phyloP scores from a whole-genome alignment of 108 stramenopile genomes.

The Cyclotella kingstonii region DNA sequence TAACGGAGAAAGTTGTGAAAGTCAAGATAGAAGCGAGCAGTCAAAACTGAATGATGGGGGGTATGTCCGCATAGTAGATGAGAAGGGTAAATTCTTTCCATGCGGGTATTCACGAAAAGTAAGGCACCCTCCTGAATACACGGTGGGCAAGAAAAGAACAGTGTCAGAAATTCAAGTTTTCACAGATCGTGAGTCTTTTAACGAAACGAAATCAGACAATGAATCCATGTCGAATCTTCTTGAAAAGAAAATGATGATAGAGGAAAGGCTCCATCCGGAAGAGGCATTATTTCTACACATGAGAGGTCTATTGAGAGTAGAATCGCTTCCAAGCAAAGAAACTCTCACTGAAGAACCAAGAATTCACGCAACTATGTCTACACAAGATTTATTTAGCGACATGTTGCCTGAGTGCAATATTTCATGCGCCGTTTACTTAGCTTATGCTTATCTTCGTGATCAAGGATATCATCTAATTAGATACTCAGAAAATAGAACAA shows the following conservation, averaged over 20 bases:
- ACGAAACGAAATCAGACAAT: too few relatives aligned
- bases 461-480: slow-evolving; percentile 77
- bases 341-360: neutral
- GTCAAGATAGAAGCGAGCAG: neutral
- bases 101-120: slow-evolving; percentile 56
- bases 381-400: slow-evolving; percentile 46
- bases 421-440: slow-evolving; percentile 55
- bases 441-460: slow-evolving; percentile 77
- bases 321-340: slow-evolving; percentile 1
- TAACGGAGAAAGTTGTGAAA: neutral
- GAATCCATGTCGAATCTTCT: slow-evolving; percentile 4
- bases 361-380: slow-evolving; percentile 9
- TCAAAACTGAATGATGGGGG: slow-evolving; percentile 10
- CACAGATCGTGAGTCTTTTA: too few relatives aligned
- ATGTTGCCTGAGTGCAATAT: slow-evolving; percentile 58
- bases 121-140: neutral
- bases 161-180: too few relatives aligned
- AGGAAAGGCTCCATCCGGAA: slow-evolving; percentile 70
- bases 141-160: slow-evolving; percentile 6
- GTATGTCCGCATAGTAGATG: slow-evolving; percentile 44
- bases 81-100: slow-evolving; percentile 52
- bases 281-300: slow-evolving; percentile 78
- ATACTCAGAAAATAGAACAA: slow-evolving; percentile 54
- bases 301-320: slow-evolving; percentile 57
- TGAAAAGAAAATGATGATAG: neutral